Conservation (phyloP, 2,329 filamentous ascomycete species). For the Hypoxylon sp. region DNA sequence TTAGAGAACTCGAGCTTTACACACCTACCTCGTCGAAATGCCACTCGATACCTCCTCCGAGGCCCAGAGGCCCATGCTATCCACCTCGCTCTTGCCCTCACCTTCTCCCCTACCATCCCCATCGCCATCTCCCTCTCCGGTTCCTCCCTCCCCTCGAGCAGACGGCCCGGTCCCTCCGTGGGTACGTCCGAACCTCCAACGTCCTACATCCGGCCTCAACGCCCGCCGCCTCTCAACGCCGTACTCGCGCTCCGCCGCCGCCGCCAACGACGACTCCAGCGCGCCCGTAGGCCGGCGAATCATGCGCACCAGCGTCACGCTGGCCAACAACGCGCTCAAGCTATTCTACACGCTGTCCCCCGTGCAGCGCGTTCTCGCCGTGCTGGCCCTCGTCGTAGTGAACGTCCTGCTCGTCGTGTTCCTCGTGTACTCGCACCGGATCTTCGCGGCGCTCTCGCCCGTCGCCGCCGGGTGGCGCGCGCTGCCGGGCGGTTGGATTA, state of each 20-base stretch:
- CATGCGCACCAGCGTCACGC: constrained; percentile 61
- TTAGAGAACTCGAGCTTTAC: constrained; percentile 7
- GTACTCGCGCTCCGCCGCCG: constrained; percentile 53
- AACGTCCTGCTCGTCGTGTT: constrained; percentile 75
- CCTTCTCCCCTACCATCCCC: constrained; percentile 53
- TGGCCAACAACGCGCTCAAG: constrained; percentile 59
- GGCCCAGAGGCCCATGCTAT: constrained; percentile 63
- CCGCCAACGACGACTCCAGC: constrained; percentile 35
- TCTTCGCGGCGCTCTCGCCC: constrained; percentile 83
- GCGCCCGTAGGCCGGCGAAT: constrained; percentile 58
- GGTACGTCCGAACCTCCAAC: constrained; percentile 48
- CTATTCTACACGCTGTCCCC: constrained; percentile 70
- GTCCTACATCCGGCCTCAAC: constrained; percentile 42
- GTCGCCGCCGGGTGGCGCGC: constrained; percentile 83
- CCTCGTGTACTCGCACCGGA: constrained; percentile 81
- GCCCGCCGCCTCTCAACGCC: constrained; percentile 61
- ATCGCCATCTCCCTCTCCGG: constrained; percentile 49
- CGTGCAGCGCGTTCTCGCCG: constrained; percentile 73
- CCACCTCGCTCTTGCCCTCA: constrained; percentile 45
- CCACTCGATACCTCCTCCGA: constrained; percentile 61
- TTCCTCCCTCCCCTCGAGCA: constrained; percentile 52
- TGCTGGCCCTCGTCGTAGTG: constrained; percentile 64
- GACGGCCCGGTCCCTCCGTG: constrained; percentile 64
- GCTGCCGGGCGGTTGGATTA: constrained; percentile 77
- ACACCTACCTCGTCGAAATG: constrained; percentile 56